Percentiles rank a stretch among this genome's conserved stretches.
These are phyloP conservation scores for Eucalyptus brandiana DNA, from an alignment of 345 rosid genomes.

Conservation along the genomic window DNA sequence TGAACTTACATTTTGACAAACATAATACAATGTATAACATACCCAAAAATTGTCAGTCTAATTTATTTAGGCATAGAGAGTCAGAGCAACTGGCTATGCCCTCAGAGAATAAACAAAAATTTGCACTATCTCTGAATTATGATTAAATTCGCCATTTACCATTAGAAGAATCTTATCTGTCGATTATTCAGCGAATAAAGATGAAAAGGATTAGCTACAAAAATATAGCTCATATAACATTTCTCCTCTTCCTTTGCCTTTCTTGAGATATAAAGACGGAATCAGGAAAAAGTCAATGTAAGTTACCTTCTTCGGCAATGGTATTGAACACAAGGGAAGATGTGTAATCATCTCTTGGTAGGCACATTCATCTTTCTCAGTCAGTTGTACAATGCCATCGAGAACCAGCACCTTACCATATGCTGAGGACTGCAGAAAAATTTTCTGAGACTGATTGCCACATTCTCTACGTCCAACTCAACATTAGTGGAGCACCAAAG, in stretches of 20 bases:
- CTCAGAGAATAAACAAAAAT: not conserved
- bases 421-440: constrained; percentile 50
- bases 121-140: not conserved
- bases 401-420: constrained; percentile 98
- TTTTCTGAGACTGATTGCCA: not conserved
- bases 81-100: not conserved
- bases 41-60: not conserved
- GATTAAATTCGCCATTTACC: not conserved
- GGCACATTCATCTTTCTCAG: constrained; percentile 95
- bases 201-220: not conserved
- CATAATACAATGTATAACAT: not conserved
- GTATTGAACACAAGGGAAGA: constrained; percentile 87
- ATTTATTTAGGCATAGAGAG: not conserved
- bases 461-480: not conserved
- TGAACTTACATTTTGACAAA: not conserved
- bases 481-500: not conserved
- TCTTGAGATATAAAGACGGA: not conserved
- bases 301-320: constrained; percentile 70
- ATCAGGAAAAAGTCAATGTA: not conserved
- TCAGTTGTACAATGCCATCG: constrained; percentile 90
- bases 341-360: constrained; percentile 99
- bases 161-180: not conserved
- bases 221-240: not conserved
- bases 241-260: not conserved
- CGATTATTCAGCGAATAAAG: not conserved